Conservation (phyloP, 805 yeast species). For the Myxozyma mucilagina region DNA sequence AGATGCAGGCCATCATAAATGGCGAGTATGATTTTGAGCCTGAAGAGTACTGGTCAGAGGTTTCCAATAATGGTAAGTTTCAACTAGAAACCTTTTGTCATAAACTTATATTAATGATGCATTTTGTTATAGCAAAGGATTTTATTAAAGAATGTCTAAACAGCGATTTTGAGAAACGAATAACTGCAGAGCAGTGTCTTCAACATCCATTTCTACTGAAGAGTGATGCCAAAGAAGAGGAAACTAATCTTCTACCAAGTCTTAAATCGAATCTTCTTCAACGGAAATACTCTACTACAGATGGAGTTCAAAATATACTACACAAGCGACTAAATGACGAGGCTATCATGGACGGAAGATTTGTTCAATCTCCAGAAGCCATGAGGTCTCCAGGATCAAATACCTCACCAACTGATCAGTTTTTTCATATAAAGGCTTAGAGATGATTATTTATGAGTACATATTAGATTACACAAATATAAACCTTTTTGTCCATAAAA, state of each 20-base stretch:
- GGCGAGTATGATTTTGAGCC: constrained; percentile 66
- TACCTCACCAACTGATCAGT: constrained; percentile 12
- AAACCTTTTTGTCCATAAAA: not conserved
- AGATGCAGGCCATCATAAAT: constrained; percentile 58
- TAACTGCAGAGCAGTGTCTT: constrained; percentile 49
- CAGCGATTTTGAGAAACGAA: constrained; percentile 49
- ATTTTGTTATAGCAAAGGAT: constrained; percentile 45
- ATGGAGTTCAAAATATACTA: not conserved
- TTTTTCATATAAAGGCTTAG: constrained; percentile 1
- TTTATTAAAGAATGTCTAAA: constrained; percentile 58
- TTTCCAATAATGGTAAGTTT: constrained; percentile 46
- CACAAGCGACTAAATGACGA: constrained; percentile 21
- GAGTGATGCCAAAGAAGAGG: constrained; percentile 24
- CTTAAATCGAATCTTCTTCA: constrained; percentile 7
- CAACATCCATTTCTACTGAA: constrained; percentile 47
- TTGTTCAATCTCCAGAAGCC: constrained; percentile 25
- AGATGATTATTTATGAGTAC: not conserved
- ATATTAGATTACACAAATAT: not conserved
- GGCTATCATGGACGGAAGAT: constrained; percentile 27
- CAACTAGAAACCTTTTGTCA: not conserved
- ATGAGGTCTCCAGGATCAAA: constrained; percentile 19
- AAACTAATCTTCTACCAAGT: constrained; percentile 40
- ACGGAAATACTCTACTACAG: constrained; percentile 3
- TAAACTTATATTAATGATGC: not conserved
- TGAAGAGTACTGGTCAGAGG: constrained; percentile 55